Evolutionary conservation across 495 filamentous ascomycete genomes (phyloP).

Genomic region (Penicillium paxilli): DNA sequence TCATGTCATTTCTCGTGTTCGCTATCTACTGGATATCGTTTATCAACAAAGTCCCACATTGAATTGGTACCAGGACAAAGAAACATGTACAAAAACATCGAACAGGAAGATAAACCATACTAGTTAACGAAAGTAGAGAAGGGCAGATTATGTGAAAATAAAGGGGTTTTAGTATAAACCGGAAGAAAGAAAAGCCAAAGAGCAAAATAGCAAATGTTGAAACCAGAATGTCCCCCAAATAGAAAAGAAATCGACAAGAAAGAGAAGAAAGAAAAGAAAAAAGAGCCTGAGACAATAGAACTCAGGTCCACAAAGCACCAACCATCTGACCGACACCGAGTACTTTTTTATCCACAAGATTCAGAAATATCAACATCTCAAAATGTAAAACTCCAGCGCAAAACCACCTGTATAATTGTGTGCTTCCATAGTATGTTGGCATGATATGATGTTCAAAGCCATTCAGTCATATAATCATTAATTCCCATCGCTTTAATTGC

Average conservation of each 20-base stretch:
- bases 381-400: constrained; percentile 19
- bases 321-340: constrained; percentile 9
- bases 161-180: constrained; percentile 2
- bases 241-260: constrained; percentile 1
- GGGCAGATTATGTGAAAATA: not conserved
- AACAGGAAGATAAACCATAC: constrained; percentile 1
- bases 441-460: constrained; percentile 22
- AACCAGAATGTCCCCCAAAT: not conserved
- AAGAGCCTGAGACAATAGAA: not conserved
- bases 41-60: constrained; percentile 20
- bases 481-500: constrained; percentile 10
- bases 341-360: constrained; percentile 19
- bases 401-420: constrained; percentile 16
- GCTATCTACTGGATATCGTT: constrained; percentile 12
- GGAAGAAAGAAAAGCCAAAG: not conserved
- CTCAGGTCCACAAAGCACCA: not conserved
- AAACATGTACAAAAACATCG: constrained; percentile 18
- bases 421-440: constrained; percentile 12
- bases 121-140: constrained; percentile 21
- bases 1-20: not conserved
- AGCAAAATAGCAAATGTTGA: not conserved
- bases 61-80: not conserved
- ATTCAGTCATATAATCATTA: constrained; percentile 31
- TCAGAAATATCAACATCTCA: constrained; percentile 1
- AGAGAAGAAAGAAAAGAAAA: constrained; percentile 6